Percentiles rank a stretch among this genome's conserved stretches.
phyloP scores from a whole-genome alignment of 31 red algal genomes.

The Porphyra umbilicalis region DNA sequence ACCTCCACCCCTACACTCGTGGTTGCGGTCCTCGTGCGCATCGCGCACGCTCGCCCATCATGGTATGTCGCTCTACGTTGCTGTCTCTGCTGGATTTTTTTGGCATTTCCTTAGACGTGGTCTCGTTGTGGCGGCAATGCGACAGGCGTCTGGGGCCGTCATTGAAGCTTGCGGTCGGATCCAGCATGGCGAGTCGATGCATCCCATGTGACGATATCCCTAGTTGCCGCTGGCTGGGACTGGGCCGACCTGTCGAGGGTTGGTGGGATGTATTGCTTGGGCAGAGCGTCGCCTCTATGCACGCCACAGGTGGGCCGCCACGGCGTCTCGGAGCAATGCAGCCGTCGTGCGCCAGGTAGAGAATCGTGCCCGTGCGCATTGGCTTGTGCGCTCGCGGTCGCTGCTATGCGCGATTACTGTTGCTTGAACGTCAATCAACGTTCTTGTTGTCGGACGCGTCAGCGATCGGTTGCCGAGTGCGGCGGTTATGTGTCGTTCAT shows the following conservation, averaged over 20 bases:
- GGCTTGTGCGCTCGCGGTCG: too few species aligned
- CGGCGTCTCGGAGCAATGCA: too few species aligned
- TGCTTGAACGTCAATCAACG: background rate
- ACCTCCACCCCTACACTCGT: background rate
- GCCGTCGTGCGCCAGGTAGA: too few species aligned
- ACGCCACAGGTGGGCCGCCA: too few species aligned
- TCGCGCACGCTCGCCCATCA: background rate
- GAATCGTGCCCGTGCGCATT: too few species aligned
- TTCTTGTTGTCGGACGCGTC: background rate
- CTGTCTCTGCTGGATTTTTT: background rate
- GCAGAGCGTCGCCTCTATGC: too few species aligned
- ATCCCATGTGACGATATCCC: background rate
- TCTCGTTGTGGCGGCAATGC: background rate
- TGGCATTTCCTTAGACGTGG: background rate
- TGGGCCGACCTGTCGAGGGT: background rate
- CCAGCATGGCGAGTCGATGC: background rate
- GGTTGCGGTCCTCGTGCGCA: background rate
- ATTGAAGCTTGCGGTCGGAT: background rate
- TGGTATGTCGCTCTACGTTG: background rate
- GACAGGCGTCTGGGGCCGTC: too few species aligned
- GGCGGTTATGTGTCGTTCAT: background rate
- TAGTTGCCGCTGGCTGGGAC: background rate
- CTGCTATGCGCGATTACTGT: too few species aligned
- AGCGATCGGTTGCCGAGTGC: too few species aligned
- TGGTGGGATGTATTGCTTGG: too few species aligned